Conservation (phyloP, 768 basidiomycete genomes). For the Piloderma croceum region DNA sequence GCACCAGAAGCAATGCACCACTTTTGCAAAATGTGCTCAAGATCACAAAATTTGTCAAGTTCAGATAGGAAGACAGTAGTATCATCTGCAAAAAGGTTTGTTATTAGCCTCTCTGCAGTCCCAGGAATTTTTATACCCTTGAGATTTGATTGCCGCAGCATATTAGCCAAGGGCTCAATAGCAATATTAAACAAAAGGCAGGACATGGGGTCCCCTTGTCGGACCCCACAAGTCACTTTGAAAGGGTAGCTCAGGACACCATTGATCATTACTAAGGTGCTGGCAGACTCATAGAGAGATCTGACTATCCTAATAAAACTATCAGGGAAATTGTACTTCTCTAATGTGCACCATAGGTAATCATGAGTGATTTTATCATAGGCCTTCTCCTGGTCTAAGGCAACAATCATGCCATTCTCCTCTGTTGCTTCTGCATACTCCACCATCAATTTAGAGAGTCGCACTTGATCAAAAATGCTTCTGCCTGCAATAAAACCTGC, state of each 20-base stretch:
- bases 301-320: constrained; percentile 2
- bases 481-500: constrained; percentile 1
- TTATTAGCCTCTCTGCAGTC: constrained; percentile 1
- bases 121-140: constrained; percentile 8
- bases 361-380: constrained; percentile 17
- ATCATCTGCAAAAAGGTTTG: constrained; percentile 19
- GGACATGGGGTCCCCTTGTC: constrained; percentile 14
- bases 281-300: not conserved
- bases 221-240: constrained; percentile 9
- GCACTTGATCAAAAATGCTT: not conserved
- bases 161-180: too few species aligned
- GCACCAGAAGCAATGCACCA: not conserved
- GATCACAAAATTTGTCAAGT: constrained; percentile 8
- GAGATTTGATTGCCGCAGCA: constrained; percentile 2
- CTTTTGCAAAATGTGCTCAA: not conserved
- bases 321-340: too few species aligned
- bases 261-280: constrained; percentile 12
- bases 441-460: too few species aligned
- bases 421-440: too few species aligned
- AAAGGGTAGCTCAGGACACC: constrained; percentile 12
- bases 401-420: fast-evolving
- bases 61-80: constrained; percentile 15
- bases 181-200: constrained; percentile 12
- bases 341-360: too few species aligned
- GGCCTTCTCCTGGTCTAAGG: constrained; percentile 13